Evolutionary conservation across 2,329 filamentous ascomycete species (phyloP).

Genomic region (Graphium sp.): DNA sequence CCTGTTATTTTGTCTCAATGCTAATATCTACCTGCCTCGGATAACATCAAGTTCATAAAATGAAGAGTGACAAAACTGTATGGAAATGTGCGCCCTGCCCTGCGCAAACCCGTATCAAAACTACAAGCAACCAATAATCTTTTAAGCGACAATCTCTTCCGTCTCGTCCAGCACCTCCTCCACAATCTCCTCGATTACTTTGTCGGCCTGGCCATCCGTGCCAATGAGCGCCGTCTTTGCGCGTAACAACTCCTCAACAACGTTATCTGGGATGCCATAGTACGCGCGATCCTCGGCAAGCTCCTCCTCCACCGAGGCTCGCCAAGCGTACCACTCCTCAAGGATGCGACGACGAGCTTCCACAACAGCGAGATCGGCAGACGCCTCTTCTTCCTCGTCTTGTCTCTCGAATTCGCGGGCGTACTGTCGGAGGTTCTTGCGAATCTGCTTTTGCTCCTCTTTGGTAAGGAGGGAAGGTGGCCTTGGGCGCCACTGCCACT

Average conservation of each 20-base stretch:
- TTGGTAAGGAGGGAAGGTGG: constrained; percentile 82
- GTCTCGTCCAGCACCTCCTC: constrained; percentile 73
- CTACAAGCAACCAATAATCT: constrained; percentile 1
- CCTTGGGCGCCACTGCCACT: constrained; percentile 86
- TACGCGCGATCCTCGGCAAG: constrained; percentile 53
- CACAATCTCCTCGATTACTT: constrained; percentile 75
- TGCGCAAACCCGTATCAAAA: no score
- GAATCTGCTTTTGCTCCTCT: constrained; percentile 93
- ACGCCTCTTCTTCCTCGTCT: constrained; percentile 83
- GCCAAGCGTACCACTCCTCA: constrained; percentile 80
- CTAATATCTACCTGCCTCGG: no score
- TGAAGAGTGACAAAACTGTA: no score
- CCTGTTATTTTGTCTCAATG: no score
- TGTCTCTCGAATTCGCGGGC: constrained; percentile 88
- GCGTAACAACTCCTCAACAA: constrained; percentile 43
- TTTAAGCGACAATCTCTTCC: constrained; percentile 51
- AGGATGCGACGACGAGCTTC: constrained; percentile 70
- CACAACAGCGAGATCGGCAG: constrained; percentile 85
- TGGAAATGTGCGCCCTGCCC: no score
- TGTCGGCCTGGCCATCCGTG: constrained; percentile 47
- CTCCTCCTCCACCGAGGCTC: constrained; percentile 55
- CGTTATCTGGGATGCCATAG: constrained; percentile 48
- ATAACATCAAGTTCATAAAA: no score
- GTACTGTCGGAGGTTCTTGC: constrained; percentile 97
- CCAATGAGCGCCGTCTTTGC: constrained; percentile 35